Conservation (phyloP, 2,329 filamentous ascomycete species). For the Tolypocladium capitatum region DNA sequence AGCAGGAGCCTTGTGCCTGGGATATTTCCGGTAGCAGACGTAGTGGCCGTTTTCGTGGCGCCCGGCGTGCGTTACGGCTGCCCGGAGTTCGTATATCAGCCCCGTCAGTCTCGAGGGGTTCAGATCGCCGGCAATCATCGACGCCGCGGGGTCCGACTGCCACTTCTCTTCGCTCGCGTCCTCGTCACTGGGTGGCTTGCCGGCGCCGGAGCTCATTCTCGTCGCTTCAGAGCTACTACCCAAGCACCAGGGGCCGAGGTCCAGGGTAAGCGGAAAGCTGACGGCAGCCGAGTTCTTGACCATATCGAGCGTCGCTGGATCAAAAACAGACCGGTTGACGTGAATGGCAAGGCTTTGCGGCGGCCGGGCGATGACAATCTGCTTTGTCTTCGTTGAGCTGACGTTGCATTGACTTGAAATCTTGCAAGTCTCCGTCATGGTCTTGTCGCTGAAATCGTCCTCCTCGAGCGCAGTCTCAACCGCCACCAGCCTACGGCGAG, state of each 20-base stretch:
- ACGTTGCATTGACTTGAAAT: constrained; percentile 56
- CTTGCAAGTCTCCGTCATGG: constrained; percentile 48
- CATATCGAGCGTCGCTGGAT: constrained; percentile 65
- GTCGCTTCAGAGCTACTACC: constrained; percentile 41
- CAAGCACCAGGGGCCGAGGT: constrained; percentile 76
- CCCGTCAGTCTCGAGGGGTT: constrained; percentile 38
- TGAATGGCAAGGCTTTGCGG: constrained; percentile 75
- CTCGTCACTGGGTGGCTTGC: constrained; percentile 5
- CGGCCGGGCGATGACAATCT: constrained; percentile 71
- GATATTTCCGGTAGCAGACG: constrained; percentile 72
- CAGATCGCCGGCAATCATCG: constrained; percentile 55
- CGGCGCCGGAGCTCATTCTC: not conserved
- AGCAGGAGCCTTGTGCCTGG: constrained; percentile 14
- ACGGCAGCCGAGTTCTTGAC: constrained; percentile 76
- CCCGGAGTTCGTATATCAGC: constrained; percentile 62
- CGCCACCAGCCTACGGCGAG: constrained; percentile 43
- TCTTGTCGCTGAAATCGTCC: constrained; percentile 65
- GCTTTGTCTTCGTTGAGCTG: constrained; percentile 74
- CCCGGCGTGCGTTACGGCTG: constrained; percentile 80
- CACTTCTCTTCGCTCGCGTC: constrained; percentile 45
- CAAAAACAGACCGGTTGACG: constrained; percentile 83
- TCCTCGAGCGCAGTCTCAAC: constrained; percentile 62
- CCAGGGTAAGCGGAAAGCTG: constrained; percentile 58
- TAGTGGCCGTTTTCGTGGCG: constrained; percentile 94
- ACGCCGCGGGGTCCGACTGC: constrained; percentile 52